These are phyloP conservation scores for Eruca vesicaria DNA, from an alignment of 441 rosid species.

Conservation along the genomic window DNA sequence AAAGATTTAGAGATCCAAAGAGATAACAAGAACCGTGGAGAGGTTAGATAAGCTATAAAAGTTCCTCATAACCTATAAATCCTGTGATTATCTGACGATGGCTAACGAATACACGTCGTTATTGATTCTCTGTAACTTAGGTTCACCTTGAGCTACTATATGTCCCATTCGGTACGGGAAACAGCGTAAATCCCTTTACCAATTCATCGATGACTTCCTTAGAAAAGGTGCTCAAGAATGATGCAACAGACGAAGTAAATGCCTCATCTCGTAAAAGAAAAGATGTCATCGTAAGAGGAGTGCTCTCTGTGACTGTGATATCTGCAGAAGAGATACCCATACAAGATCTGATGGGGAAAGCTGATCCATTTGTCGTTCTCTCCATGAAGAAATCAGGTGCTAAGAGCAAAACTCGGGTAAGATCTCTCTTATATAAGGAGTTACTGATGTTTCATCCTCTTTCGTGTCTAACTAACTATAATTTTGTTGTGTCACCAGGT, in stretches of 20 bases:
- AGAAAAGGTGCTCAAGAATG: constrained; percentile 74
- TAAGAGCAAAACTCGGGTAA: constrained; percentile 85
- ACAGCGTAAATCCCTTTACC: constrained; percentile 59
- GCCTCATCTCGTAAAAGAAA: constrained; percentile 47
- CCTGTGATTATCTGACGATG: background rate
- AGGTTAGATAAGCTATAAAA: constrained; percentile 49
- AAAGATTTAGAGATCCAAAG: constrained; percentile 95
- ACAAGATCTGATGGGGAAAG: constrained; percentile 84
- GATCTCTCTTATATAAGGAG: constrained; percentile 21
- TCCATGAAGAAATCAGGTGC: constrained; percentile 81
- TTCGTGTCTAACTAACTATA: background rate
- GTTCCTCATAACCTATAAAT: background rate
- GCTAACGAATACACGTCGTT: background rate
- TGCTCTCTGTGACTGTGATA: constrained; percentile 73
- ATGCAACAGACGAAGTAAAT: constrained; percentile 40
- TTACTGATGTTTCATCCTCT: background rate
- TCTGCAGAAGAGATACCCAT: constrained; percentile 90
- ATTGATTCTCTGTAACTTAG: constrained; percentile 39
- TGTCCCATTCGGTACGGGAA: constrained; percentile 68
- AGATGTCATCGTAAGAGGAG: constrained; percentile 87
- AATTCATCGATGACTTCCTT: constrained; percentile 64
- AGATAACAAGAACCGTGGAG: constrained; percentile 89
- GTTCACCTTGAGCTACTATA: constrained; percentile 92
- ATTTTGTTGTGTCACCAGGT: constrained; percentile 54
- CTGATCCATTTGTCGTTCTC: constrained; percentile 90